phyloP scores from a whole-genome alignment of 306 rosid genomes.

The Cicer cuneatum region DNA sequence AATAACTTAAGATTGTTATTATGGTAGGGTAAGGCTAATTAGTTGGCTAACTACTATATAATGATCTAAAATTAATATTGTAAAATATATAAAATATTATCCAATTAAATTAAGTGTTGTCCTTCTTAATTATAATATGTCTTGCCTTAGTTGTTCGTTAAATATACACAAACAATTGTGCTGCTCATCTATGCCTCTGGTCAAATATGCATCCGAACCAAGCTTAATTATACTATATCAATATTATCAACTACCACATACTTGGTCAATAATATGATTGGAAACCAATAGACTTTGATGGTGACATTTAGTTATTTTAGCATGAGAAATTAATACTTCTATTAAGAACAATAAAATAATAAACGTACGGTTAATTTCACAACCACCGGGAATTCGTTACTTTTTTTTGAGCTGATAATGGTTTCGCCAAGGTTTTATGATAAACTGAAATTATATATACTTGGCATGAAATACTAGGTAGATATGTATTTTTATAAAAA shows the following conservation, averaged over 20 bases:
- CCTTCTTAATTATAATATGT: constrained; percentile 41
- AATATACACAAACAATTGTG: constrained; percentile 43
- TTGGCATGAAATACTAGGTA: background rate
- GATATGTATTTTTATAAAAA: background rate
- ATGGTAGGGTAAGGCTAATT: constrained; percentile 40
- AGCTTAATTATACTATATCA: constrained; percentile 1
- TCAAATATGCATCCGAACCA: constrained; percentile 47
- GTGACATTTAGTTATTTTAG: constrained; percentile 32
- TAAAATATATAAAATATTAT: constrained; percentile 23
- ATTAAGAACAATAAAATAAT: constrained; percentile 7
- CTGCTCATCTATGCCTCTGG: constrained; percentile 23
- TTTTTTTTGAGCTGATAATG: constrained; percentile 34
- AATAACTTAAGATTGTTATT: constrained; percentile 10
- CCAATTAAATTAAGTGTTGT: constrained; percentile 8
- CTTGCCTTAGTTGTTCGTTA: constrained; percentile 36
- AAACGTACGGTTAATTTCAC: constrained; percentile 9
- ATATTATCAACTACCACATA: constrained; percentile 40
- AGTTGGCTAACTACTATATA: constrained; percentile 45
- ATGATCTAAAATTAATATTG: constrained; percentile 20
- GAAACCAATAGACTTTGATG: constrained; percentile 35
- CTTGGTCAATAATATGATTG: constrained; percentile 35
- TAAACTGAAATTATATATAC: background rate
- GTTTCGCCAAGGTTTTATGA: constrained; percentile 24
- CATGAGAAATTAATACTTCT: constrained; percentile 2
- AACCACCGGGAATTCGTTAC: constrained; percentile 30